A percentile compares a stretch with the other conserved stretches of the same genome.
These are phyloP conservation scores for Periglandula ipomoeae DNA, from an alignment of 2,329 filamentous ascomycete species.

Conservation along the genomic window DNA sequence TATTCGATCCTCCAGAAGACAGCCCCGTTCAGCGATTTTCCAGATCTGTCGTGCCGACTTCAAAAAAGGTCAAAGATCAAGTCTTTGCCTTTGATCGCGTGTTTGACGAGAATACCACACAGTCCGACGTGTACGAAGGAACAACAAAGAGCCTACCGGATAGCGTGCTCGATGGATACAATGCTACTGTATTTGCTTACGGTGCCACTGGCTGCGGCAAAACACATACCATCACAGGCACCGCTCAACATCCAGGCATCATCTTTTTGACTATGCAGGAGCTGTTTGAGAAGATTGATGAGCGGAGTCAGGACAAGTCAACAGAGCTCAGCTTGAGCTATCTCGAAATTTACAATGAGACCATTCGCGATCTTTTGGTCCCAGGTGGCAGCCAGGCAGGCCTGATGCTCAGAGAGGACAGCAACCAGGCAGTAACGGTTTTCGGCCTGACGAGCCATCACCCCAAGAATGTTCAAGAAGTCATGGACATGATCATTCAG, in stretches of 20 bases:
- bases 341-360: constrained; percentile 98
- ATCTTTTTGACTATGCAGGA: constrained; percentile 99
- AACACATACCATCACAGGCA: constrained; percentile 94
- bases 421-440: constrained; percentile 86
- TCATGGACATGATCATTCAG: constrained; percentile 98
- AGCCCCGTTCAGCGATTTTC: constrained; percentile 84
- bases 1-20: constrained; percentile 96
- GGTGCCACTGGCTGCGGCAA: constrained; percentile 97
- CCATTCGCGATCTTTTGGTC: constrained; percentile 89
- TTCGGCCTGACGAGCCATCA: constrained; percentile 84
- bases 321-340: constrained; percentile 91
- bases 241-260: constrained; percentile 84
- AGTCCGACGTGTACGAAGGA: constrained; percentile 89
- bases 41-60: constrained; percentile 67
- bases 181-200: constrained; percentile 97
- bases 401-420: constrained; percentile 88
- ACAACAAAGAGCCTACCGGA: constrained; percentile 87
- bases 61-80: constrained; percentile 93
- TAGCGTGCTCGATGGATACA: constrained; percentile 93
- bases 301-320: constrained; percentile 74
- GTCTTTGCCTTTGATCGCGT: constrained; percentile 95
- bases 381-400: constrained; percentile 73
- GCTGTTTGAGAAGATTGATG: constrained; percentile 90
- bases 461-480: constrained; percentile 83
- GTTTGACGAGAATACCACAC: constrained; percentile 90